phyloP scores from a whole-genome alignment of 192 early-diverging fungal genomes.

The Rhizoclosmatium globosum region DNA sequence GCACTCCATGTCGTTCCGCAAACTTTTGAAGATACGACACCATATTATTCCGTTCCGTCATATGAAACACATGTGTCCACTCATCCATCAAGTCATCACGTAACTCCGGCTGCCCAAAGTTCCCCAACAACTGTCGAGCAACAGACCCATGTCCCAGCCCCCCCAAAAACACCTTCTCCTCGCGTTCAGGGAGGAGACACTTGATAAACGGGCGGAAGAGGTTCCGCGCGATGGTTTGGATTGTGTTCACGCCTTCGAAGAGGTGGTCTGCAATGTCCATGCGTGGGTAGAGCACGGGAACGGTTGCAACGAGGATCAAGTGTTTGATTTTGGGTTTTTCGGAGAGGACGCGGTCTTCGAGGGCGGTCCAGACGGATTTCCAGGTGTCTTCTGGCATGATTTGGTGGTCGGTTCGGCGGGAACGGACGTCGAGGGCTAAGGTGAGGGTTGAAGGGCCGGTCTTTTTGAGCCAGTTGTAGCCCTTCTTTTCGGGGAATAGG shows the following conservation, averaged over 20 bases:
- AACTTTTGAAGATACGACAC: constrained; percentile 72
- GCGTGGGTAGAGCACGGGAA: constrained; percentile 29
- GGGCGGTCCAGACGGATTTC: constrained; percentile 49
- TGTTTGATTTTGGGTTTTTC: not conserved
- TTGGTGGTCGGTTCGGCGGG: constrained; percentile 27
- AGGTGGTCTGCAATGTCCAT: constrained; percentile 21
- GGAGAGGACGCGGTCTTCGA: constrained; percentile 40
- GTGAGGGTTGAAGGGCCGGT: constrained; percentile 12
- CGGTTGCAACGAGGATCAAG: constrained; percentile 25
- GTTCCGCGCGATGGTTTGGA: not conserved
- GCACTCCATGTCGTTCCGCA: constrained; percentile 63
- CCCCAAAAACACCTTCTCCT: not conserved
- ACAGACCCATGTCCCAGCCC: not conserved
- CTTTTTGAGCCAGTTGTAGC: constrained; percentile 30
- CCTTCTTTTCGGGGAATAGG: not conserved
- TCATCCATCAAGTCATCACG: constrained; percentile 86
- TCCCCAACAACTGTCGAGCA: constrained; percentile 66
- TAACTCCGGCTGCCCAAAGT: constrained; percentile 86
- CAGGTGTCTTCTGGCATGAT: constrained; percentile 60
- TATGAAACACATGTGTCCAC: constrained; percentile 56
- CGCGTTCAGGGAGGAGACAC: not conserved
- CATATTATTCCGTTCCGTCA: constrained; percentile 72
- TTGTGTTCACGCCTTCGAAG: not conserved
- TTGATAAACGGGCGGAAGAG: not conserved
- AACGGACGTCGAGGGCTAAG: constrained; percentile 25